A percentile compares a stretch with the other conserved stretches of the same genome.
Conservation (phyloP, 2,329 filamentous ascomycete species). For the Paramyrothecium roridum region DNA sequence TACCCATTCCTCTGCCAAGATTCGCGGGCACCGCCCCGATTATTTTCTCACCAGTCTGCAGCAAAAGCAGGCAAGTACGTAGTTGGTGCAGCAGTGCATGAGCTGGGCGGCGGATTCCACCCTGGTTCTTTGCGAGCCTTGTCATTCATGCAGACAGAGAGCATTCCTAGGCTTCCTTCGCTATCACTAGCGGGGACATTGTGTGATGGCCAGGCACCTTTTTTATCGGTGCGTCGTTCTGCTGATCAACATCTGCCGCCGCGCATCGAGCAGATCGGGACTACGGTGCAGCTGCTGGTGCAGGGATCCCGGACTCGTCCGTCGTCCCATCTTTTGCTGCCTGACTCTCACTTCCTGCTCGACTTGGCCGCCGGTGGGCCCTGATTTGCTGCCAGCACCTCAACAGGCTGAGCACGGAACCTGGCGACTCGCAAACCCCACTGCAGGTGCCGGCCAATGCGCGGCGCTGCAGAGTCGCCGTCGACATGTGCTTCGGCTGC, state of each 20-base stretch:
- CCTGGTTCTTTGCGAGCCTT: background rate
- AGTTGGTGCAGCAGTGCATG: background rate
- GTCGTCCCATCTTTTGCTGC: background rate
- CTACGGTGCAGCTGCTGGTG: background rate
- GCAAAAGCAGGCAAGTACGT: background rate
- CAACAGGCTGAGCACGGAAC: too few relatives aligned
- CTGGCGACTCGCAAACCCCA: too few relatives aligned
- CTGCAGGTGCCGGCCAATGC: background rate
- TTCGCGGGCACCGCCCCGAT: background rate
- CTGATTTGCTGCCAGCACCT: too few relatives aligned
- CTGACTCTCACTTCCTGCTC: background rate
- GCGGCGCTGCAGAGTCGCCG: background rate
- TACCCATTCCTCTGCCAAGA: background rate
- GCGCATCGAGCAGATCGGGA: background rate
- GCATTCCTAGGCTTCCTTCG: background rate
- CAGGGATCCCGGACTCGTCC: too few relatives aligned
- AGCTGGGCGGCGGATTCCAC: background rate
- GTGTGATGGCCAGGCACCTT: background rate
- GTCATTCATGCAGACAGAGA: background rate
- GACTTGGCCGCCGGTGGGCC: background rate
- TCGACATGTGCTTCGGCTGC: slow-evolving; percentile 5
- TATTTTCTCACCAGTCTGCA: background rate
- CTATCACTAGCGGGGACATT: background rate
- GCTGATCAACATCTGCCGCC: background rate
- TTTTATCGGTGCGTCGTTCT: background rate